Percentiles rank a stretch among this genome's conserved stretches.
Conservation (phyloP, 1,284 basidiomycete genomes). For the Neonothopanus nambi region DNA sequence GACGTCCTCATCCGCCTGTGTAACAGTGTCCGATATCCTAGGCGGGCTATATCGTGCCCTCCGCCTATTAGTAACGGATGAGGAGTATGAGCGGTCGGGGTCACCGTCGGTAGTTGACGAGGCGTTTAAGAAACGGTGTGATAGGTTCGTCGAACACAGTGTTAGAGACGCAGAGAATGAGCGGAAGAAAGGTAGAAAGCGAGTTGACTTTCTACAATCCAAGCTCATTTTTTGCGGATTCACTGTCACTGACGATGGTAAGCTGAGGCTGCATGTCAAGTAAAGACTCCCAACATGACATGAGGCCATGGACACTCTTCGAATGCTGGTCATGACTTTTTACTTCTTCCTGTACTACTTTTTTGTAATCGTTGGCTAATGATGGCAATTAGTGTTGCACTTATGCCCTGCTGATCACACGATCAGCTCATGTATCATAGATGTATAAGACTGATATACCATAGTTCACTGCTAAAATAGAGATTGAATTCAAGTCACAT, state of each 20-base stretch:
- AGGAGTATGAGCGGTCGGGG: neutral
- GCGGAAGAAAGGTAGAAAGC: neutral
- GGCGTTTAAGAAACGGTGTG: slow-evolving; percentile 3
- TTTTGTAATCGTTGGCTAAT: no score
- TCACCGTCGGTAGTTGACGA: neutral
- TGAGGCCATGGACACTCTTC: neutral
- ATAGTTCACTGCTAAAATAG: no score
- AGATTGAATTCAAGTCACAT: no score
- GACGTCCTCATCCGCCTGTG: neutral
- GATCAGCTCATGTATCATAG: no score
- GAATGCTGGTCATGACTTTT: neutral
- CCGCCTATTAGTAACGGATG: neutral
- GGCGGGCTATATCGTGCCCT: neutral
- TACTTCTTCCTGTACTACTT: neutral
- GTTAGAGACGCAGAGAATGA: neutral
- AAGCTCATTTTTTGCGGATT: slow-evolving; percentile 2
- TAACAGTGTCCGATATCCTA: neutral
- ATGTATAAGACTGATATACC: neutral
- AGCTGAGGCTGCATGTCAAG: slow-evolving; percentile 7
- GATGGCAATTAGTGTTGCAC: no score
- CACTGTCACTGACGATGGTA: neutral
- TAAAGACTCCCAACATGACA: neutral
- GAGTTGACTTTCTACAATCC: slow-evolving; percentile 4
- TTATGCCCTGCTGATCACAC: no score
- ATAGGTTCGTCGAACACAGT: slow-evolving; percentile 3